Evolutionary conservation across 805 yeast genomes (phyloP), one percentile per base, ranked within the genome.

Genomic region (Ogataea salicorniae): DNA sequence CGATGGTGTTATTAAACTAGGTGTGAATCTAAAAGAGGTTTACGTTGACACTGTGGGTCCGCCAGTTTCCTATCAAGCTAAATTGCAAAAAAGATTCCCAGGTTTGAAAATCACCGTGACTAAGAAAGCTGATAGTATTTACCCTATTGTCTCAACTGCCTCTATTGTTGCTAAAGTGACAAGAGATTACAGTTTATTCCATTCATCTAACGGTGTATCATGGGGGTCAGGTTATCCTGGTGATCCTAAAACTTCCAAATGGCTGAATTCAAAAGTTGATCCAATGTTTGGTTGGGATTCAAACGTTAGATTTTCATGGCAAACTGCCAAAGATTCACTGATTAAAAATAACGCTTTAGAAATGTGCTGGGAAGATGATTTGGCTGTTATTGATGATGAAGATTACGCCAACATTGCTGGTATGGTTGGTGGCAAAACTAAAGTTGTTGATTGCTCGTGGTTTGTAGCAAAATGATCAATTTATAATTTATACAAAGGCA

Each of bases 31-130:
- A 6, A 74, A 71, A 26, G 88, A 88, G 61, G 77, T 91, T 0
- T 94, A 77, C 63, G 91, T 94, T 5, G 99, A 94, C 63, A 94
- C 99, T 0, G 99, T 94, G 38, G 99, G 99, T 0, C 97, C 98
- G 1, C 98, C 99, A 14, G 77, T 67, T 1, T 71, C 84, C 34
- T 94, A 94, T 63, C 95, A 87, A 59, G 77, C 75, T 36, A 94
- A 92, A 64, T 71, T 94, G 42, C 75, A 79, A 48, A 66, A 64
- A 26, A 66, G 77, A 47, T 94, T 94, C 59, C 97, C 97, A 0
- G 65, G 61, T 0, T 68, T 87, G 20, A 76, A 76, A 50, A 76
- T 94, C 29, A 84, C 89, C 0, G 99, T 94, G 6, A 80, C 96
- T 8, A 94, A 94, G 61, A 94, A 94, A 62, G 99, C 99, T 0